Conservation (phyloP, 306 rosid species). For the Lathyrus oleraceus region DNA sequence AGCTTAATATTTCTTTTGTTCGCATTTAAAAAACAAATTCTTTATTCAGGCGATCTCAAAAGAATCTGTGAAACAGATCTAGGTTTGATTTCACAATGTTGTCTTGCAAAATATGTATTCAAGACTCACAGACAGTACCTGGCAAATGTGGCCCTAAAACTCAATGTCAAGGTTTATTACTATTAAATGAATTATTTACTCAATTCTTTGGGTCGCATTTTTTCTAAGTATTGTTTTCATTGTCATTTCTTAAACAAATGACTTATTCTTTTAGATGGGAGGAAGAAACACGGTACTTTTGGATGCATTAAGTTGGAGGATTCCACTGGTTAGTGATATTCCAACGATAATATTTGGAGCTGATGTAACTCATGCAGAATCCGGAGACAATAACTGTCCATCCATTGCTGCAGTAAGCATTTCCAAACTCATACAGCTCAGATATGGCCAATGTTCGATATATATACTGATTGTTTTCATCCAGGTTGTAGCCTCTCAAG, state of each 20-base stretch:
- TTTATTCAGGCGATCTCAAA: slow-evolving; percentile 63
- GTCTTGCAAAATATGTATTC: slow-evolving; percentile 70
- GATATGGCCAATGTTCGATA: not conserved
- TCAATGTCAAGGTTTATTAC: slow-evolving; percentile 60
- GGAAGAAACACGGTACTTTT: slow-evolving; percentile 69
- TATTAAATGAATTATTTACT: slow-evolving; percentile 1
- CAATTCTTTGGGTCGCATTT: not conserved
- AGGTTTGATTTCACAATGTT: slow-evolving; percentile 73
- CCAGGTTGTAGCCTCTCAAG: slow-evolving; percentile 83
- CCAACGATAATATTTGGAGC: slow-evolving; percentile 56
- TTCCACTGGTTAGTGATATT: slow-evolving; percentile 72
- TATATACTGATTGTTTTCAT: slow-evolving; percentile 15
- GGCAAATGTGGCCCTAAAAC: slow-evolving; percentile 62
- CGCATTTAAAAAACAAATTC: slow-evolving; percentile 22
- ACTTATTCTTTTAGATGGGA: slow-evolving; percentile 47
- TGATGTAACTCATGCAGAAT: slow-evolving; percentile 75
- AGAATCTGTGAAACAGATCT: slow-evolving; percentile 73
- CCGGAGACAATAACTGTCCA: slow-evolving; percentile 67
- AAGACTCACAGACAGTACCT: slow-evolving; percentile 57
- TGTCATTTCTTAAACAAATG: not conserved
- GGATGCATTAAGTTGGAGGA: slow-evolving; percentile 65
- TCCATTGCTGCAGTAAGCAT: slow-evolving; percentile 72
- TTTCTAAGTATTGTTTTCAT: slow-evolving; percentile 5
- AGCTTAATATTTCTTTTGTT: slow-evolving; percentile 11
- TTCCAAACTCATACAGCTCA: not conserved